phyloP scores from a whole-genome alignment of 331 rosid species.

The Stylosanthes scabra region DNA sequence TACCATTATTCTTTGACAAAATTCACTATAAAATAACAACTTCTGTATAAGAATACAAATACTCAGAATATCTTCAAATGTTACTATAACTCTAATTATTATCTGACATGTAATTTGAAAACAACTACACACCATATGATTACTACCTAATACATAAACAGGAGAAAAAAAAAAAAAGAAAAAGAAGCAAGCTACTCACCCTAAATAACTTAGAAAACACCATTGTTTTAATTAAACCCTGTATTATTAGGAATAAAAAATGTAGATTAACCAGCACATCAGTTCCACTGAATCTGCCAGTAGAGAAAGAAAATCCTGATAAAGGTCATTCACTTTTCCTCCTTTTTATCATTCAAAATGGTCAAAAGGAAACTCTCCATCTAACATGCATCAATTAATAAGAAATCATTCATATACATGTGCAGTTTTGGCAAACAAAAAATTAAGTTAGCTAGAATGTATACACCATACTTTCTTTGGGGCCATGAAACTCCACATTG shows the following conservation, averaged over 20 bases:
- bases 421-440: slow-evolving; percentile 28
- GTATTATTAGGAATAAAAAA: neutral
- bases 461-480: slow-evolving; percentile 86
- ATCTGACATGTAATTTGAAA: neutral
- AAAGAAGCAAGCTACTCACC: neutral
- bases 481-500: slow-evolving; percentile 95
- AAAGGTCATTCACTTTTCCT: neutral
- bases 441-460: slow-evolving; percentile 30
- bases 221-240: neutral
- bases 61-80: neutral
- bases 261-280: neutral
- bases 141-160: neutral
- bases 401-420: slow-evolving; percentile 16
- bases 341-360: slow-evolving; percentile 1
- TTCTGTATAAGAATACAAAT: neutral
- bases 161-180: too few relatives aligned
- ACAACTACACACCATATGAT: neutral
- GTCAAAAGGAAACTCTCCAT: slow-evolving; percentile 2
- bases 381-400: slow-evolving; percentile 15
- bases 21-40: neutral
- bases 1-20: neutral
- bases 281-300: neutral
- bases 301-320: neutral
- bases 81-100: neutral
- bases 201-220: neutral